Base-by-base conservation (phyloP, 768 basidiomycete genomes). In the Kwoniella botswanensis region DNA sequence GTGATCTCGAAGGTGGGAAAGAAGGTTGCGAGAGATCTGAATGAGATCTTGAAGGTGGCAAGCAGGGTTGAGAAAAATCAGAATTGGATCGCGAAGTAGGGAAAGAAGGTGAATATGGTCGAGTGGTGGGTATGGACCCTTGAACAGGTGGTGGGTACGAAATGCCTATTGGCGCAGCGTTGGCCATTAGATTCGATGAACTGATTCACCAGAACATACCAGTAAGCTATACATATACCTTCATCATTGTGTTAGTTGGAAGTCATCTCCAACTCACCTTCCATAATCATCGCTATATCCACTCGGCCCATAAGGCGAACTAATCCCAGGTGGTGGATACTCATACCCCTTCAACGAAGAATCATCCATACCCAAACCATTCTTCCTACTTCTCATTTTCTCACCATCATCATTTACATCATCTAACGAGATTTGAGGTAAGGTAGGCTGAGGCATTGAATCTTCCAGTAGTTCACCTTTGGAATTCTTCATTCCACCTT, bases 401-500 rank as follows among this genome's bases (percentile, higher is more conserved):
- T 65, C 69, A 29, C 21, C 18, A 53, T 9, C 54, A 9, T 57
- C 13, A n/a, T 91, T 90, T 42, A 85, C 84, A 73, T 94, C 92
- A 66, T 95, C 91, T 57, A 97, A 87, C n/a, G 89, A 90, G 61
- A 99, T 87, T 73, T 92, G 92, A 15, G 97, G 97, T 43, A 98
- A 88, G 10, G 97, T 99, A 1, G 97, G 97, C 84, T 97, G 94
- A 21, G 94, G 93, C 6, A 93, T 87, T 11, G 90, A 91, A 75
- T 90, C 88, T n/a, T 88, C 66, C 17, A 92, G 87, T 78, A 91
- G 84, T 80, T 93, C 90, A 67, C 93, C 94, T 82, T 92, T 94
- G 87, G 92, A 93, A 86, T 93, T 93, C 87, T 92, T 94, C 74
- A 96, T 87, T 82, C 94, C 95, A 68, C 94, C 93, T 78, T 88